Base-by-base conservation (phyloP, 176 grass and related monocot species). In the Miscanthus lutarioriparius region DNA sequence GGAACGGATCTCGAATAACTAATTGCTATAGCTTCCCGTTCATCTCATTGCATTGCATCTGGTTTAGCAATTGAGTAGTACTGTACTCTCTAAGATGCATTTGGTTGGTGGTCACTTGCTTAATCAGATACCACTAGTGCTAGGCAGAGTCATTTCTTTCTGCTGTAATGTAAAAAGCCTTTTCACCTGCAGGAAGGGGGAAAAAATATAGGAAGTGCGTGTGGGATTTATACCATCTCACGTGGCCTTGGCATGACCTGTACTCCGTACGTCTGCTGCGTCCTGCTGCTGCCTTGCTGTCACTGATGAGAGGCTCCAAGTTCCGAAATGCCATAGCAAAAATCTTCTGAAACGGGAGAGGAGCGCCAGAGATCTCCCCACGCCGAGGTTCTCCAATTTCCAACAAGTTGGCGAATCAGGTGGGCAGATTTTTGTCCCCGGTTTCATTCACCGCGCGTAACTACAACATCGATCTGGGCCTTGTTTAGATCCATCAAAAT, bases 261-360 rank as follows among this genome's bases (percentile, higher is more conserved):
- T 11, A 8, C 23, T 8, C 23, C 22, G n/a, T n/a, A n/a, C n/a
- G n/a, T n/a, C n/a, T n/a, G n/a, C n/a, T n/a, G n/a, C n/a, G n/a
- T n/a, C n/a, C n/a, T 26, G n/a, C 23, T 62, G 58, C 58, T 26
- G 58, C 23, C 33, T n/a, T 47, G 72, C 71, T 77, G 80, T 40
- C 51, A 35, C 43, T 38, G 82, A 49, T n/a, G n/a, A n/a, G n/a
- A n/a, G 36, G 86, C 73, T 85, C 67, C 90, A 88, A 91, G 78
- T 91, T 76, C 85, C 89, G 80, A 87, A 83, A 84, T 32, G 69
- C 64, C n/a, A n/a, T n/a, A n/a, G n/a, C n/a, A n/a, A n/a, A n/a
- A n/a, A n/a, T n/a, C n/a, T n/a, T n/a, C n/a, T n/a, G n/a, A n/a
- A n/a, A n/a, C n/a, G n/a, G n/a, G n/a, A n/a, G n/a, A n/a, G n/a